These are phyloP conservation scores for Euphorbia tirucalli DNA, from an alignment of 345 rosid genomes.

Conservation along the genomic window DNA sequence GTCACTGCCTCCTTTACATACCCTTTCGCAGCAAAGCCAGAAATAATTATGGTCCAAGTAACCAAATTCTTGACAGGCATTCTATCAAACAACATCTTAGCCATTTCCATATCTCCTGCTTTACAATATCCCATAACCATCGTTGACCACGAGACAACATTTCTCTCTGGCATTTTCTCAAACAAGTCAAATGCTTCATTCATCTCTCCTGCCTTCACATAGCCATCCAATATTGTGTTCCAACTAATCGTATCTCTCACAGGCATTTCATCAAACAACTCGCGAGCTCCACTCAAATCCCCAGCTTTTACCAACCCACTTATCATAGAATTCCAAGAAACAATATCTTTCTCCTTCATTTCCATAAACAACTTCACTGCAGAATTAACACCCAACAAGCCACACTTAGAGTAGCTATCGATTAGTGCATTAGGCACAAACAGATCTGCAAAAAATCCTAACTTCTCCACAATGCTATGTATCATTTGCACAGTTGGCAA, in stretches of 20 bases:
- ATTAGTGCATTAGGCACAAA: constrained; percentile 84
- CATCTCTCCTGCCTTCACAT: constrained; percentile 67
- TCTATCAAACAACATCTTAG: constrained; percentile 67
- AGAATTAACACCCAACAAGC: constrained; percentile 49
- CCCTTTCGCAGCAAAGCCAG: constrained; percentile 79
- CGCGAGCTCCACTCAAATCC: constrained; percentile 50
- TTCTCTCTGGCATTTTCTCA: constrained; percentile 67
- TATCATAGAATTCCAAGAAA: constrained; percentile 83
- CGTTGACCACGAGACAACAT: constrained; percentile 82
- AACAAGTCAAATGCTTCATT: constrained; percentile 64
- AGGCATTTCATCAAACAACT: constrained; percentile 79
- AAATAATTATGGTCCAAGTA: constrained; percentile 81
- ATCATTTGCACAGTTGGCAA: constrained; percentile 62
- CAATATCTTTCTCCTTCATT: constrained; percentile 61
- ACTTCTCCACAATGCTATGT: constrained; percentile 64
- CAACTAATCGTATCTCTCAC: constrained; percentile 68
- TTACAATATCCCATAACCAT: constrained; percentile 68
- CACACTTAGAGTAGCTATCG: constrained; percentile 75
- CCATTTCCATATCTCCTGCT: constrained; percentile 84
- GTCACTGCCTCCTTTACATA: constrained; percentile 51
- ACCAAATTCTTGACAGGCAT: constrained; percentile 77
- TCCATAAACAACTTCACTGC: constrained; percentile 59
- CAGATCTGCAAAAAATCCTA: constrained; percentile 62
- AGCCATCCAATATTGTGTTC: constrained; percentile 81
- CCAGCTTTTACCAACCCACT: constrained; percentile 58